These are phyloP conservation scores for Tuctoria greenei DNA, from an alignment of 176 grass and related monocot species.

Conservation along the genomic window DNA sequence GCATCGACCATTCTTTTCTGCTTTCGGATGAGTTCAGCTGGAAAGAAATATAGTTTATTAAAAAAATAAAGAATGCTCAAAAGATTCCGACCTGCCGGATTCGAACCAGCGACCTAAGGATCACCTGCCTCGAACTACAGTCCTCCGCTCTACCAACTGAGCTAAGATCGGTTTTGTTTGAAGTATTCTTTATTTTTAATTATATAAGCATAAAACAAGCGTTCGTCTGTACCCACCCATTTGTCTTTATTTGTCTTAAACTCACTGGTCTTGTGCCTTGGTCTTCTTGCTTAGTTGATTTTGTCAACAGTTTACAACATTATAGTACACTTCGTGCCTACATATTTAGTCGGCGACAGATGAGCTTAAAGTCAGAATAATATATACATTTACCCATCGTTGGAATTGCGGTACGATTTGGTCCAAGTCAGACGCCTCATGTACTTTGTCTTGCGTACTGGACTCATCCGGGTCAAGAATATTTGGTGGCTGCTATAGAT, in stretches of 20 bases:
- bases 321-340: neutral
- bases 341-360: neutral
- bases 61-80: neutral
- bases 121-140: slow-evolving; percentile 59
- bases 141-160: slow-evolving; percentile 99
- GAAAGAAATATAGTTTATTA: neutral
- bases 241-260: neutral
- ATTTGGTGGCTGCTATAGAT: neutral
- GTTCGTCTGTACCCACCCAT: neutral
- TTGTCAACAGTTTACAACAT: neutral
- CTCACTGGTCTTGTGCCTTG: neutral
- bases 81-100: slow-evolving; percentile 84
- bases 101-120: slow-evolving; percentile 99
- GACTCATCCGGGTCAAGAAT: neutral
- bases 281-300: neutral
- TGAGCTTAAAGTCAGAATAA: neutral
- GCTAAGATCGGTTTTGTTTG: slow-evolving; percentile 63
- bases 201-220: no score
- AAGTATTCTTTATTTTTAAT: no score
- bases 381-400: neutral
- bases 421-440: neutral
- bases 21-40: neutral
- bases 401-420: neutral
- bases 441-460: slow-evolving; percentile 9
- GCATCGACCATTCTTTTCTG: no score